Conservation (phyloP, 495 filamentous ascomycete species). For the Aspergillus cavernicola region DNA sequence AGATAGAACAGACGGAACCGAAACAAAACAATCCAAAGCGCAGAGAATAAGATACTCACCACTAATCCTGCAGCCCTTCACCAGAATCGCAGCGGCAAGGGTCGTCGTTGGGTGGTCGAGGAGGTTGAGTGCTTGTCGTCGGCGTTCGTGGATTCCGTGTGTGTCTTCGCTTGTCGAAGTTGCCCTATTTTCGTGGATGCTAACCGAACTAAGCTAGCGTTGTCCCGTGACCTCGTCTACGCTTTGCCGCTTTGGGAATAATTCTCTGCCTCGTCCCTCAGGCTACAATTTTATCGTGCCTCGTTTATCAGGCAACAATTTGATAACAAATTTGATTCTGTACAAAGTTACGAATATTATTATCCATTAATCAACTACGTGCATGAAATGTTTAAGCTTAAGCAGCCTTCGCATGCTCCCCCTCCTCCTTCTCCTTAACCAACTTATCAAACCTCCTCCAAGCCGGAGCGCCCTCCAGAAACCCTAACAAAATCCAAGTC, state of each 20-base stretch:
- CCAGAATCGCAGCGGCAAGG: slow-evolving; percentile 44
- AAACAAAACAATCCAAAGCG: slow-evolving; percentile 3
- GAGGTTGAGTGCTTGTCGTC: slow-evolving; percentile 38
- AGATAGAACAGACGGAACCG: slow-evolving; percentile 12
- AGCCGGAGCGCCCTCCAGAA: slow-evolving; percentile 57
- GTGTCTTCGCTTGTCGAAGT: slow-evolving; percentile 46
- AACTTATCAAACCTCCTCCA: slow-evolving; percentile 53
- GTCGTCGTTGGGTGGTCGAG: slow-evolving; percentile 43
- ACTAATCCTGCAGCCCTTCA: slow-evolving; percentile 49
- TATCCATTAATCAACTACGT: too few relatives aligned
- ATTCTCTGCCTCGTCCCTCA: neutral
- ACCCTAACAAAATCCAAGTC: slow-evolving; percentile 53
- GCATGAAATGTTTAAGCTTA: too few relatives aligned
- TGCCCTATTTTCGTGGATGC: slow-evolving; percentile 33
- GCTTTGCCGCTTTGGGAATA: slow-evolving; percentile 8
- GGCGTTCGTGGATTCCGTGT: slow-evolving; percentile 45
- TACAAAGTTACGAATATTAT: too few relatives aligned
- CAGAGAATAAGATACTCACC: slow-evolving; percentile 36
- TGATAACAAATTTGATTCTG: too few relatives aligned
- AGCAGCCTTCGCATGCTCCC: slow-evolving; percentile 21
- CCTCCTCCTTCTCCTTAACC: slow-evolving; percentile 50
- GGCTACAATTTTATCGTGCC: too few relatives aligned
- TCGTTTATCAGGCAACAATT: too few relatives aligned
- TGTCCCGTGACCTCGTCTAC: slow-evolving; percentile 15
- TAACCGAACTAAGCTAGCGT: slow-evolving; percentile 15